Percentiles rank a stretch among this genome's conserved stretches.
Conservation (phyloP, 2,329 filamentous ascomycete genomes). For the Aspergillus awamori region DNA sequence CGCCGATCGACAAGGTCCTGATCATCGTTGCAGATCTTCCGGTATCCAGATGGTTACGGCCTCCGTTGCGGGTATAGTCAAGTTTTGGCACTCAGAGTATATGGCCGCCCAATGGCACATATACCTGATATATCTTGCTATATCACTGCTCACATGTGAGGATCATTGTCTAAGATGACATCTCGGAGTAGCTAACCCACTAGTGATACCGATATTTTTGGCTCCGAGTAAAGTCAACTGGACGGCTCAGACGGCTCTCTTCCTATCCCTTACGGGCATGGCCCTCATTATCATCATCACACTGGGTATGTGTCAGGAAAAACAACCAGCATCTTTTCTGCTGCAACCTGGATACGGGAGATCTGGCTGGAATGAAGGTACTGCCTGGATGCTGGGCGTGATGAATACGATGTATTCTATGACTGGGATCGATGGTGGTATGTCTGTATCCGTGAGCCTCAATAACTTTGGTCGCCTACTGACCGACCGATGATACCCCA, state of each 20-base stretch:
- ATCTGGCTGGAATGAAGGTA: neutral
- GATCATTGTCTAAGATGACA: neutral
- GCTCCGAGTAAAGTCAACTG: neutral
- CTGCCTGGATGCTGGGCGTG: constrained; percentile 2
- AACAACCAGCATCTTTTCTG: neutral
- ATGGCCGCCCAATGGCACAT: neutral
- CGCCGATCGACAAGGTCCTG: neutral
- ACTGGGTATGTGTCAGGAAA: neutral
- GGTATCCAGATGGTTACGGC: neutral
- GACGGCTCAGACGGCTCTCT: neutral
- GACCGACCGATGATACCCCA: neutral
- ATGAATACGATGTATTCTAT: constrained; percentile 1
- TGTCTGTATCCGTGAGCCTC: no score
- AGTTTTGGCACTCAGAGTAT: neutral
- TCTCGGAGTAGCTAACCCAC: neutral
- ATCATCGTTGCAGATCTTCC: neutral
- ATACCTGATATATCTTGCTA: neutral
- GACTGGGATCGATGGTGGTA: neutral
- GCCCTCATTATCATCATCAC: neutral
- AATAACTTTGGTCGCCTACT: neutral
- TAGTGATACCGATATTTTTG: neutral
- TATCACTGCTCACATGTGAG: neutral
- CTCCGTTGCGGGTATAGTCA: constrained; percentile 1
- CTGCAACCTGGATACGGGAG: neutral
- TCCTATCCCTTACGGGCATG: neutral